phyloP scores from a whole-genome alignment of 176 grass and related monocot genomes.

The Themeda triandra region DNA sequence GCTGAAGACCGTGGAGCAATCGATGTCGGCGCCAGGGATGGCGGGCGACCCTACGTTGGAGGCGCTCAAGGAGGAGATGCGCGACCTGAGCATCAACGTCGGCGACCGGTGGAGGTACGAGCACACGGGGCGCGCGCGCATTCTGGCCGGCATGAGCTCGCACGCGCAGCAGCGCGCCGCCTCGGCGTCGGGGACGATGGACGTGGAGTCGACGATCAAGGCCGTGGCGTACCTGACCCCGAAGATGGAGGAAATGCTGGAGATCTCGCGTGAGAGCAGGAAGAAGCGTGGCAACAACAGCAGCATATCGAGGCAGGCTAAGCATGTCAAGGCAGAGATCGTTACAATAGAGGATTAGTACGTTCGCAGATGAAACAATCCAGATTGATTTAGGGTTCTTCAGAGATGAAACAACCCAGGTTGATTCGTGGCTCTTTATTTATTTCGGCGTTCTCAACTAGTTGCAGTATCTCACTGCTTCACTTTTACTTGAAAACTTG shows the following conservation, averaged over 20 bases:
- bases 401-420: not conserved
- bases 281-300: not conserved
- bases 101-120: not conserved
- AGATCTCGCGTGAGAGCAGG: not conserved
- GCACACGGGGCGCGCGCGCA: conserved; percentile 21
- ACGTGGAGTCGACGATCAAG: not conserved
- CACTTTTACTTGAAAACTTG: not conserved
- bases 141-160: conserved; percentile 44
- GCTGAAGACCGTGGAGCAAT: not conserved
- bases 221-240: not conserved
- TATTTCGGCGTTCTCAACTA: not conserved
- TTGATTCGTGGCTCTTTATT: not conserved
- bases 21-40: not conserved
- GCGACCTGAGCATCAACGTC: not conserved
- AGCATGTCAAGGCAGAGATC: not conserved
- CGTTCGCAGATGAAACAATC: not conserved
- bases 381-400: not conserved
- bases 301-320: not conserved
- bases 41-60: not conserved
- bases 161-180: conserved; percentile 26
- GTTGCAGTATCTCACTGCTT: not conserved
- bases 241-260: not conserved
- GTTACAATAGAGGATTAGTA: not conserved
- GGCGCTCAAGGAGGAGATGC: not conserved
- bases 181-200: not conserved